A percentile compares a stretch with the other conserved stretches of the same genome.
Evolutionary conservation across 1,139 yeast species (phyloP).

Genomic region (Saccharomyces pastorianus): DNA sequence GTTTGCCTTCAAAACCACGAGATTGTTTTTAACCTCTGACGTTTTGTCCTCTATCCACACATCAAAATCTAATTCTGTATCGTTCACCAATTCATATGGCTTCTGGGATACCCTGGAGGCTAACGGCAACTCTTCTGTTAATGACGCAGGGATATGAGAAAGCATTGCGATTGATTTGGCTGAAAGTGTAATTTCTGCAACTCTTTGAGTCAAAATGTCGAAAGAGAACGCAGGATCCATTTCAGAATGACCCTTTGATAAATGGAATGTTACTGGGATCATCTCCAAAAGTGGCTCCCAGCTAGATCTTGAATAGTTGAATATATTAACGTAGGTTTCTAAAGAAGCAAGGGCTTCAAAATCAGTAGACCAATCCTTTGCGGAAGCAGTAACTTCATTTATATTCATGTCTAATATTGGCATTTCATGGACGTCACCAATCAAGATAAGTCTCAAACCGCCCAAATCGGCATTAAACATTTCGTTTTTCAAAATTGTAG

Average conservation of each 20-base stretch:
- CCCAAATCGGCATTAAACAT: conserved; percentile 62
- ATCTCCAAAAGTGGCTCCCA: conserved; percentile 96
- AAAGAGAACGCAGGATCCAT: conserved; percentile 44
- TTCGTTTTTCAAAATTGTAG: conserved; percentile 54
- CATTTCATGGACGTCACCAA: conserved; percentile 89
- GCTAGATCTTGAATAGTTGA: conserved; percentile 82
- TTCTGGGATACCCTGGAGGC: conserved; percentile 72
- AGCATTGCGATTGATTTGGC: conserved; percentile 73
- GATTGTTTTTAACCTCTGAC: conserved; percentile 24
- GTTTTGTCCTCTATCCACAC: conserved; percentile 59
- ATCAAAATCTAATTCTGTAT: conserved; percentile 72
- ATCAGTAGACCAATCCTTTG: conserved; percentile 87
- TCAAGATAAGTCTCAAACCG: conserved; percentile 77
- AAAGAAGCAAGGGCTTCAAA: conserved; percentile 63
- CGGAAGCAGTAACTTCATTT: conserved; percentile 62
- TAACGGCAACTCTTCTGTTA: conserved; percentile 43
- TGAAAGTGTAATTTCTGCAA: conserved; percentile 75
- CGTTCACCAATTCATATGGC: conserved; percentile 74
- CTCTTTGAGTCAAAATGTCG: conserved; percentile 60
- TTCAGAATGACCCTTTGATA: conserved; percentile 39
- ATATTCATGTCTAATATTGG: conserved; percentile 81
- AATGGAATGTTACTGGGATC: conserved; percentile 74
- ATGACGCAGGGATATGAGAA: conserved; percentile 55
- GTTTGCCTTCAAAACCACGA: conserved; percentile 41
- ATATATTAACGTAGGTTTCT: conserved; percentile 67